Conservation (phyloP, 352 stramenopile genomes). For the Phytophthora parvispora region DNA sequence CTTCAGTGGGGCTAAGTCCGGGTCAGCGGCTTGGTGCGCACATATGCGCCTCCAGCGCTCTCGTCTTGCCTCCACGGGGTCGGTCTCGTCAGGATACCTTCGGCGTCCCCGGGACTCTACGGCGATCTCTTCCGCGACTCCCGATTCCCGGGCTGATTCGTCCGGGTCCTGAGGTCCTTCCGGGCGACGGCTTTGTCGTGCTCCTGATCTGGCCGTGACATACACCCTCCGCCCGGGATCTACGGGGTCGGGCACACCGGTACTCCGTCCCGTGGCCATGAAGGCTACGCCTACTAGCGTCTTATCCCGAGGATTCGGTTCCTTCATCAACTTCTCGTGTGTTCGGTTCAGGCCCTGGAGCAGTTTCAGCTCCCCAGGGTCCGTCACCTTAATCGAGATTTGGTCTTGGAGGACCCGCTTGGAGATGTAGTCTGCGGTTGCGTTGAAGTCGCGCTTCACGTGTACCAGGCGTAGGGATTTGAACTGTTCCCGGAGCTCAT, state of each 20-base stretch:
- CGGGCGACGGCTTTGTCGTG: neutral
- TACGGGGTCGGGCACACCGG: too few species aligned
- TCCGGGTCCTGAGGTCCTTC: neutral
- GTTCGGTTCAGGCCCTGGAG: neutral
- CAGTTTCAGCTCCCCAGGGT: neutral
- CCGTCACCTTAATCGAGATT: neutral
- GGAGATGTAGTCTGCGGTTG: conserved; percentile 15
- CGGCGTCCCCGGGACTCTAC: neutral
- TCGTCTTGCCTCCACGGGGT: neutral
- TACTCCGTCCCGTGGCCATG: neutral
- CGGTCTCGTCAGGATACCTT: neutral
- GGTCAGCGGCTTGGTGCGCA: neutral
- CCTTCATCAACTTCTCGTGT: conserved; percentile 8
- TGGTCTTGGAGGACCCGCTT: conserved; percentile 4
- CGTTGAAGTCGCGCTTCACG: conserved; percentile 34
- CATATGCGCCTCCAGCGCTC: conserved; percentile 1
- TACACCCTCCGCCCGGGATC: neutral
- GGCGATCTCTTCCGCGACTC: neutral
- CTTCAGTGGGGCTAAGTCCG: neutral
- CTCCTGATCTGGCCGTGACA: neutral
- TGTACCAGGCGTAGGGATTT: conserved; percentile 8
- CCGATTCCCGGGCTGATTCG: neutral
- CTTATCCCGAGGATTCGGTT: neutral
- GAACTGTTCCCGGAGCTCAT: conserved; percentile 2
- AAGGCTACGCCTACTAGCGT: neutral